Base-by-base conservation (phyloP, 169 alveolate genomes). In the Gregarina niphandrodes region DNA sequence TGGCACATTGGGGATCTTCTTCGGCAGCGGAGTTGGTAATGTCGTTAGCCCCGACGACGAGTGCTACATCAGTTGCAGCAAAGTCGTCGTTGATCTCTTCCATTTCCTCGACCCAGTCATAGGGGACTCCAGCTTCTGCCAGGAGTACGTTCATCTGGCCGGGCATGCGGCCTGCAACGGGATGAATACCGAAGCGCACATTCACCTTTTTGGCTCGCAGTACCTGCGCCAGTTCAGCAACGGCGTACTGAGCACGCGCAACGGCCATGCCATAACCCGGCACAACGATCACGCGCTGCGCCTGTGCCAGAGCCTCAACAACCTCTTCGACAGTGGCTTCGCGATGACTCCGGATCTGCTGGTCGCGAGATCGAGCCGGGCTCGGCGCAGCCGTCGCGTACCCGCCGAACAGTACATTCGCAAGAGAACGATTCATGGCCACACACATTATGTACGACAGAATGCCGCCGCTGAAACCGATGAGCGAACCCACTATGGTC, bases 91-190 rank as follows among this genome's bases (percentile, higher is more conserved):
- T 80, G 32, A 84, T 70, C 45, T 84, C 93, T 39, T 82, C 84
- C 90, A 81, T 79, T 55, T 79, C 93, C 53, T 71, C 61, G 13
- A 84, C 95, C 45, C 72, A 68, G 28, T 75, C 75, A 59, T 84
- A 81, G 1, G 93, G 92, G 29, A 84, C 80, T 30, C 80, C 80
- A 2, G 88, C 95, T 57, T 84, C 95, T 0, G 95, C 95, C 37
- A 84, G 59, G 19, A 84, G 61, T 12, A 84, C 95, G 45, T 84
- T 81, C 80, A 84, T 74, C 56, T 84, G 89, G 17, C 95, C 95
- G 15, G 73, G 95, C 87, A 84, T 75, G 62, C 95, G 77, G 29
- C 95, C 95, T 13, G 95, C 95, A 42, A 84, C 95, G 21, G 95
- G 95, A 52, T 84, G 95, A 42, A 84, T 81, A 38, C 83, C 92